Base-by-base conservation (phyloP, 768 basidiomycete species). In the Hemileccinum rubropunctum region DNA sequence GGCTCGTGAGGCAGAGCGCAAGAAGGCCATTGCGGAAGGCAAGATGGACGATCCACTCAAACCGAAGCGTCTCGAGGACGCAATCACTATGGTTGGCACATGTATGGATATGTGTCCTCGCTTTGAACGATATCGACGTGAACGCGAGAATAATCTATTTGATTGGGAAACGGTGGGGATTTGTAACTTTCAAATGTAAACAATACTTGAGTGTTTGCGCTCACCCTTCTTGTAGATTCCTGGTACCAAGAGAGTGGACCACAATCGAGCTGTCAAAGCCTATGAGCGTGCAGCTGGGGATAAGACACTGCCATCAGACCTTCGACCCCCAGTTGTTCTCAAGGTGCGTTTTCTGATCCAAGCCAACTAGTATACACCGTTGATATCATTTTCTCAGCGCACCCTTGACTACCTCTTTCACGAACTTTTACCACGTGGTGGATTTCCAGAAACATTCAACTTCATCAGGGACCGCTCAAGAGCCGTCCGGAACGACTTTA, bases 241-340 rank as follows among this genome's bases (percentile, higher is more conserved):
- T 15, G 86, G 85, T 11, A 91, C 88, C n/a, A 90, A 85, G 62
- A 77, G 87, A 37, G 86, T 98, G 9, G 85, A 95, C 62, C 92
- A 92, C 55, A 74, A 75, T 35, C 84, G 85, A 44, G 95, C 95
- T 0, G 95, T 98, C 39, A 97, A 98, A 64, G 88, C 87, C 64
- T 99, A 94, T 67, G 91, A 95, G 65, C 88, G 95, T 17, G 93
- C 92, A 4, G 90, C 92, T 13, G 95, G 95, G 21, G 91, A 95
- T 74, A 89, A 95, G 69, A 84, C 83, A 0, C 61, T 97, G 0
- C 95, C 95, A 2, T 93, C 91, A 1, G 95, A 99, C 66, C 74
- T 99, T 42, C 83, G 95, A 15, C 93, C 95, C 8, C 93, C 95
- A 0, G 70, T 68, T 17, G 80, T 97, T 23, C 83, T 98, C 47